Evolutionary conservation across 2,329 filamentous ascomycete genomes (phyloP).

Genomic region (Diplodia sapinea): DNA sequence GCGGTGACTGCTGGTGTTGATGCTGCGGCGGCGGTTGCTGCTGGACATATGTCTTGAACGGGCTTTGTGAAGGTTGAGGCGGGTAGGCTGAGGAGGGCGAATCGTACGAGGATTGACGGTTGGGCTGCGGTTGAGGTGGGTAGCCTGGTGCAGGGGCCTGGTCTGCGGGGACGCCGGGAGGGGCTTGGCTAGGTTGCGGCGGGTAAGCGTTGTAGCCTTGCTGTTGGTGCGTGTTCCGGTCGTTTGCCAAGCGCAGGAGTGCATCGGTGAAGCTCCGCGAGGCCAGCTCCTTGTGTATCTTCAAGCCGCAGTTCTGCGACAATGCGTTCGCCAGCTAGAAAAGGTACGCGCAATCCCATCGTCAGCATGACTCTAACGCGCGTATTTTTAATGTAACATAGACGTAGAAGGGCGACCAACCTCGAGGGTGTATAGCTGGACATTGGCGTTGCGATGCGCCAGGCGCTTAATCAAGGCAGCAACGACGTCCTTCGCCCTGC

Average conservation of each 20-base stretch:
- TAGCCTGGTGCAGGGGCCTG: constrained; percentile 38
- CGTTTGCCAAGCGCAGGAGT: constrained; percentile 84
- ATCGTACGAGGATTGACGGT: constrained; percentile 34
- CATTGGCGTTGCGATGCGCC: constrained; percentile 92
- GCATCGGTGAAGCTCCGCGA: constrained; percentile 95
- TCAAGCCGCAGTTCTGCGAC: constrained; percentile 86
- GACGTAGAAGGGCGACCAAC: constrained; percentile 50
- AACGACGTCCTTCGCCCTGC: constrained; percentile 78
- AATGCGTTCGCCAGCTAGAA: constrained; percentile 84
- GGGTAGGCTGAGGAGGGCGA: constrained; percentile 34
- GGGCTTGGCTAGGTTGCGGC: constrained; percentile 36
- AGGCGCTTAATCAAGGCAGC: constrained; percentile 90
- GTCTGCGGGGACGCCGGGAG: constrained; percentile 28
- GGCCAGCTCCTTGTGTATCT: constrained; percentile 86
- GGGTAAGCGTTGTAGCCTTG: constrained; percentile 35
- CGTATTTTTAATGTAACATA: background rate
- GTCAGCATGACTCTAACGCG: background rate
- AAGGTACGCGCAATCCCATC: background rate
- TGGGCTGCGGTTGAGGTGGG: constrained; percentile 38
- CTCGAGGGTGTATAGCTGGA: constrained; percentile 92
- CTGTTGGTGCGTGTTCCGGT: constrained; percentile 85
- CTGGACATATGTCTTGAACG: constrained; percentile 41
- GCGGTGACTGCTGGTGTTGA: constrained; percentile 35
- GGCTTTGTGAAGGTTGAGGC: constrained; percentile 34
- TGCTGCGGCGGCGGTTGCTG: constrained; percentile 37